Evolutionary conservation across 2,329 filamentous ascomycete species (phyloP).

Genomic region (Fusarium verrucosum): DNA sequence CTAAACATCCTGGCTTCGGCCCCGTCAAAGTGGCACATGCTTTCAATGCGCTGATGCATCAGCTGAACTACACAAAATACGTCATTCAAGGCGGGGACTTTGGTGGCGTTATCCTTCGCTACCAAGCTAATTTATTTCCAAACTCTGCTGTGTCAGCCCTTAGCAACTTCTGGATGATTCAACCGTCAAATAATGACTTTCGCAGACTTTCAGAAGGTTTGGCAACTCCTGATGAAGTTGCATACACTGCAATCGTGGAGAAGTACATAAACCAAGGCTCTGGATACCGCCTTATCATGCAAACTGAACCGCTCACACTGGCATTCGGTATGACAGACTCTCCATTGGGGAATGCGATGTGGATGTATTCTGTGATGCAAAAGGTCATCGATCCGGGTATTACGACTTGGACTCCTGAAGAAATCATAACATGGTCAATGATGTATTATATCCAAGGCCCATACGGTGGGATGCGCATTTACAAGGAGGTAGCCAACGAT

Average conservation of each 20-base stretch:
- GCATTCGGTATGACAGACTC: neutral
- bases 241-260: neutral
- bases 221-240: neutral
- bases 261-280: neutral
- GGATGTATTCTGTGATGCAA: neutral
- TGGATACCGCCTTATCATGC: neutral
- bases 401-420: neutral
- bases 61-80: neutral
- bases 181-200: neutral
- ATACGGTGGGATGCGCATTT: neutral
- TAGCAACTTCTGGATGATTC: neutral
- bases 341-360: neutral
- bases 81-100: constrained; percentile 2
- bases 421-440: constrained; percentile 1
- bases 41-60: neutral
- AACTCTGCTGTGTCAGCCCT: neutral
- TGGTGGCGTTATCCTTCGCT: neutral
- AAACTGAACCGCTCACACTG: neutral
- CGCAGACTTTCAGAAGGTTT: neutral
- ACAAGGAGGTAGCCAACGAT: neutral
- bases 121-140: neutral
- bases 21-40: neutral
- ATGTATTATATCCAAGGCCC: constrained; percentile 1
- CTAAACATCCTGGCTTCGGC: neutral
- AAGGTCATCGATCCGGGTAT: neutral